phyloP scores from a whole-genome alignment of 306 rosid genomes.

The Cajanus cajan region DNA sequence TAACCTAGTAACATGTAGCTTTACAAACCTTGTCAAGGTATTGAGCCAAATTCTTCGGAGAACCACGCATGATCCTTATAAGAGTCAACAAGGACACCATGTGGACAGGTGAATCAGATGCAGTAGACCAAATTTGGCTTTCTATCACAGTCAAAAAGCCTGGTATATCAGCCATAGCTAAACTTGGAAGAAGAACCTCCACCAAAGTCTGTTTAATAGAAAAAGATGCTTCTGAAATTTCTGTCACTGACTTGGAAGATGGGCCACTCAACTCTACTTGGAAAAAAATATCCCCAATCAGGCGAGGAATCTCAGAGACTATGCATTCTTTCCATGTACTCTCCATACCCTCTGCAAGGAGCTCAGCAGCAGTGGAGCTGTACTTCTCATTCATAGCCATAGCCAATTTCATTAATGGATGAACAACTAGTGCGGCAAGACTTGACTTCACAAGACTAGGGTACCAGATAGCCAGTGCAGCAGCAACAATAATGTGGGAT shows the following conservation, averaged over 20 bases:
- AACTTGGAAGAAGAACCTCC: slow-evolving; percentile 92
- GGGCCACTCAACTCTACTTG: slow-evolving; percentile 90
- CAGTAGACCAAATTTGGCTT: slow-evolving; percentile 98
- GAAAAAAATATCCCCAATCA: slow-evolving; percentile 85
- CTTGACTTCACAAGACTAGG: slow-evolving; percentile 85
- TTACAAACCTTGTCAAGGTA: slow-evolving; percentile 90
- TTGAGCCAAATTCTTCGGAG: slow-evolving; percentile 81
- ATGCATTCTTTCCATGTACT: slow-evolving; percentile 82
- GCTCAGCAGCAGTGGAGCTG: slow-evolving; percentile 98
- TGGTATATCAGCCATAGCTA: slow-evolving; percentile 83
- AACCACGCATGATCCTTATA: slow-evolving; percentile 78
- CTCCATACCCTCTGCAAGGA: slow-evolving; percentile 98
- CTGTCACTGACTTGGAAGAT: slow-evolving; percentile 46
- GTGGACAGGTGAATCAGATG: slow-evolving; percentile 96
- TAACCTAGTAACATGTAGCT: slow-evolving; percentile 24
- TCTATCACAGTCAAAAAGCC: slow-evolving; percentile 76
- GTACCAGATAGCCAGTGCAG: slow-evolving; percentile 95
- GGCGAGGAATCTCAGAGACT: slow-evolving; percentile 70
- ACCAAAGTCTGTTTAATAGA: slow-evolving; percentile 72
- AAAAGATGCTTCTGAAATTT: slow-evolving; percentile 53
- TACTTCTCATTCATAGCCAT: slow-evolving; percentile 89
- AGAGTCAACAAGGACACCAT: slow-evolving; percentile 83
- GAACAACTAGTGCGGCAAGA: slow-evolving; percentile 71
- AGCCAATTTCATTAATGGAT: slow-evolving; percentile 86
- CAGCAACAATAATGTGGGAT: slow-evolving; percentile 93